Conservation (phyloP, 106 monocot species). For the Dendrobium officinale region DNA sequence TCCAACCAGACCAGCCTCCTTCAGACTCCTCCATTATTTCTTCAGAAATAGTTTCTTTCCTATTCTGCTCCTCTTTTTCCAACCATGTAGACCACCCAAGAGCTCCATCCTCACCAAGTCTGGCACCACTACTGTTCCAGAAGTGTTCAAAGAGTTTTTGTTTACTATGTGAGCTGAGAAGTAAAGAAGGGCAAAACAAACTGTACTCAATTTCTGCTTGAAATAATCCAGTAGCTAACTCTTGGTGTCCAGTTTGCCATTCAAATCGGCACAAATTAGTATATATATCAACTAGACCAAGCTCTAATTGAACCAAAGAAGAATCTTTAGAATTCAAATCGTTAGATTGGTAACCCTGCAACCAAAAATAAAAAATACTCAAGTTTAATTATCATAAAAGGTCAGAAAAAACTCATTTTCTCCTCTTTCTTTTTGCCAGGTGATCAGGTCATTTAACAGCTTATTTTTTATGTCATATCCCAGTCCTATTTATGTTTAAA, state of each 20-base stretch:
- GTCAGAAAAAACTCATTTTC: neutral
- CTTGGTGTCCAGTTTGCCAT: constrained; percentile 88
- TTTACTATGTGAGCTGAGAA: constrained; percentile 66
- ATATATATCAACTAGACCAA: constrained; percentile 82
- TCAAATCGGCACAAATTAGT: constrained; percentile 86
- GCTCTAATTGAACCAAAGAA: constrained; percentile 55
- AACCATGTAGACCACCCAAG: constrained; percentile 84
- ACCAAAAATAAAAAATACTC: neutral
- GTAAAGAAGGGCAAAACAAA: constrained; percentile 71
- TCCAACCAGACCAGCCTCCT: constrained; percentile 94
- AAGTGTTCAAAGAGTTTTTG: constrained; percentile 92
- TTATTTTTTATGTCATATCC: too few species aligned
- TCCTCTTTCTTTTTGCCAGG: neutral
- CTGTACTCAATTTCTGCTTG: constrained; percentile 91
- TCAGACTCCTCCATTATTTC: constrained; percentile 56
- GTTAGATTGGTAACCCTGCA: constrained; percentile 30
- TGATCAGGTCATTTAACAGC: neutral
- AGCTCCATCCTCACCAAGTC: constrained; percentile 81
- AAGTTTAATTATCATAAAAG: neutral
- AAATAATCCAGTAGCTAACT: constrained; percentile 80
- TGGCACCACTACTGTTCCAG: constrained; percentile 68
- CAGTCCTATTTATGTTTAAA: too few species aligned
- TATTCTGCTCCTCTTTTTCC: constrained; percentile 61
- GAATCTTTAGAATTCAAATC: constrained; percentile 16
- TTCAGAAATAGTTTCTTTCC: constrained; percentile 25